A percentile compares a stretch with the other conserved stretches of the same genome.
Evolutionary conservation across 2,329 filamentous ascomycete species (phyloP).

Genomic region (Neopestalotiopsis sp.): DNA sequence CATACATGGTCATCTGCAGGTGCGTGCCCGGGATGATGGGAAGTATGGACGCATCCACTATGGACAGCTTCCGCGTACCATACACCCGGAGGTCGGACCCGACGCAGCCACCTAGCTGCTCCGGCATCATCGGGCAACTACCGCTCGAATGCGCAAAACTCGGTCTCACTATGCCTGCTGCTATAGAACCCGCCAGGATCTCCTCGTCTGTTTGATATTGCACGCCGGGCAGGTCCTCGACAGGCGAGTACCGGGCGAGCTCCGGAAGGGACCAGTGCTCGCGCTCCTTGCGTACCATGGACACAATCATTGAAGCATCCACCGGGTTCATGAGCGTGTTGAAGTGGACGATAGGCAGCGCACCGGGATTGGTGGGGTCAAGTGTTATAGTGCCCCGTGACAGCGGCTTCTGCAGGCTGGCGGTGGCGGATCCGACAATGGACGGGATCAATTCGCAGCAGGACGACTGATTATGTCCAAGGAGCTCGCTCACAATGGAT

Average conservation of each 20-base stretch:
- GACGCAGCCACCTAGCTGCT: conserved; percentile 41
- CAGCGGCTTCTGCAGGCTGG: conserved; percentile 43
- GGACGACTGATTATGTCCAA: conserved; percentile 1
- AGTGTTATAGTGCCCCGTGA: conserved; percentile 63
- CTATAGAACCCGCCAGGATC: conserved; percentile 34
- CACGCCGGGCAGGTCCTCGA: conserved; percentile 41
- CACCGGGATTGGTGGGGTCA: conserved; percentile 43
- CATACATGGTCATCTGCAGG: conserved; percentile 36
- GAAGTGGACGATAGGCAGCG: conserved; percentile 55
- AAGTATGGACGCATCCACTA: conserved; percentile 43
- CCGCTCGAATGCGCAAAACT: conserved; percentile 34
- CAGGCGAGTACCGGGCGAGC: conserved; percentile 39
- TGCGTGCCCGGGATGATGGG: conserved; percentile 40
- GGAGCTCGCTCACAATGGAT: conserved; percentile 14
- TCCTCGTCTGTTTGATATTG: conserved; percentile 33
- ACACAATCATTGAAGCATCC: conserved; percentile 53
- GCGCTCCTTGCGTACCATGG: conserved; percentile 44
- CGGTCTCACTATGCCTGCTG: conserved; percentile 25
- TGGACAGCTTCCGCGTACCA: conserved; percentile 38
- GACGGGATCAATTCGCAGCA: conserved; percentile 14
- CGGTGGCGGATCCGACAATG: conserved; percentile 17
- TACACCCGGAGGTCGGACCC: conserved; percentile 39
- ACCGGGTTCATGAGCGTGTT: conserved; percentile 51
- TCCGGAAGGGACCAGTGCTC: conserved; percentile 36
- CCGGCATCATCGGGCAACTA: conserved; percentile 40